Conservation (phyloP, 352 stramenopile species). For the Phytopythium chamaehyphon region DNA sequence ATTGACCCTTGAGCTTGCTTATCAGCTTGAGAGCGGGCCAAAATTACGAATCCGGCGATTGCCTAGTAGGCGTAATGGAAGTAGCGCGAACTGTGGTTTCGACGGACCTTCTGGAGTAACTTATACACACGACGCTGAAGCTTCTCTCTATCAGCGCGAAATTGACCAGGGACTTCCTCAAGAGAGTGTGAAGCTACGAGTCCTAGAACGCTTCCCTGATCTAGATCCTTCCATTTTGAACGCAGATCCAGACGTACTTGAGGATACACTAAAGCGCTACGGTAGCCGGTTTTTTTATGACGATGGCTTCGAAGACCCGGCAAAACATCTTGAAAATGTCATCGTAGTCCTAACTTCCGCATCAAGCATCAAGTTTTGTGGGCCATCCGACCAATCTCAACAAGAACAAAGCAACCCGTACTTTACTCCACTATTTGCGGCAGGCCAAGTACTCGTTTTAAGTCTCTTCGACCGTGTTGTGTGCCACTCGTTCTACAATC, state of each 20-base stretch:
- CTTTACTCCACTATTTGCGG: slow-evolving; percentile 48
- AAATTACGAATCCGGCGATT: background rate
- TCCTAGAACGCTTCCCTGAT: slow-evolving; percentile 48
- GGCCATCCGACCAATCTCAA: slow-evolving; percentile 37
- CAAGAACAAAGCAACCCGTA: slow-evolving; percentile 46
- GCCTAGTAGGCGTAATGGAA: background rate
- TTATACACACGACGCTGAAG: background rate
- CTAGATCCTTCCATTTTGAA: slow-evolving; percentile 43
- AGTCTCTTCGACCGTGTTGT: slow-evolving; percentile 60
- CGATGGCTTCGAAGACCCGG: slow-evolving; percentile 2
- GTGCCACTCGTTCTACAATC: slow-evolving; percentile 80
- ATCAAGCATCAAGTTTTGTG: slow-evolving; percentile 49
- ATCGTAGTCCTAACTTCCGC: slow-evolving; percentile 41
- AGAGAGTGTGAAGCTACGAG: slow-evolving; percentile 52
- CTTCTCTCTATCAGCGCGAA: slow-evolving; percentile 32
- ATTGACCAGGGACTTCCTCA: slow-evolving; percentile 46
- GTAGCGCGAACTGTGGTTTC: background rate
- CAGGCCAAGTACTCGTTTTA: slow-evolving; percentile 47
- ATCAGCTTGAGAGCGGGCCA: background rate
- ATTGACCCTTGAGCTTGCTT: slow-evolving; percentile 28
- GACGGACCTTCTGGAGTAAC: background rate
- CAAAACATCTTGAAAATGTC: slow-evolving; percentile 14
- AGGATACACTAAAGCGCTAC: slow-evolving; percentile 28
- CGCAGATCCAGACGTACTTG: slow-evolving; percentile 27
- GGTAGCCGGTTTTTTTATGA: slow-evolving; percentile 14